phyloP scores from a whole-genome alignment of 169 alveolate species.

The Eimeria acervulina region DNA sequence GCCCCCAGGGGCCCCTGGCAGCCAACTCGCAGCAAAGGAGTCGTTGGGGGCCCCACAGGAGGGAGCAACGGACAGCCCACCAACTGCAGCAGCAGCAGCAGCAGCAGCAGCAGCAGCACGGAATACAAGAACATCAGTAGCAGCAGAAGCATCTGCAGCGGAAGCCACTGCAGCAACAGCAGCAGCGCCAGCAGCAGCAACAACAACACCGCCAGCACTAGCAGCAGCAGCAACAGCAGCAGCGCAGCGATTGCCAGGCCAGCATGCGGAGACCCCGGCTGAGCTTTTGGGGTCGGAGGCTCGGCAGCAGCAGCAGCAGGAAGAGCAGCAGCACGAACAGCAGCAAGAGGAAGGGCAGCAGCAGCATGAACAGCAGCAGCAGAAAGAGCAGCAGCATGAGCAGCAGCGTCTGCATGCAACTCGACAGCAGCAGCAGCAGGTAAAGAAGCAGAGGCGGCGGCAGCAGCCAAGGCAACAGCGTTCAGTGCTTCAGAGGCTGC shows the following conservation, averaged over 20 bases:
- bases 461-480: neutral
- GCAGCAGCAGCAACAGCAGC: neutral
- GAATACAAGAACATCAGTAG: neutral
- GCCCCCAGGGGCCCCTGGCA: neutral
- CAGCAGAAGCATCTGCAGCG: neutral
- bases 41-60: neutral
- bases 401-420: neutral
- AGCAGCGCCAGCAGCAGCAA: neutral
- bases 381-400: neutral
- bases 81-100: neutral
- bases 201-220: neutral
- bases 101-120: neutral
- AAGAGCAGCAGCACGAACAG: neutral
- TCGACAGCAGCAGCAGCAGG: neutral
- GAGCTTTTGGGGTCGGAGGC: neutral
- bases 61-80: neutral
- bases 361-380: slow-evolving; percentile 30
- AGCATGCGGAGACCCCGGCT: neutral
- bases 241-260: neutral
- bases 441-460: neutral
- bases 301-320: neutral
- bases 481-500: slow-evolving; percentile 44
- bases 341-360: neutral
- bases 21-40: neutral
- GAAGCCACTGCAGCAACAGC: neutral